Evolutionary conservation across 768 basidiomycete genomes (phyloP).

Genomic region (Dacryopinax spathularia): DNA sequence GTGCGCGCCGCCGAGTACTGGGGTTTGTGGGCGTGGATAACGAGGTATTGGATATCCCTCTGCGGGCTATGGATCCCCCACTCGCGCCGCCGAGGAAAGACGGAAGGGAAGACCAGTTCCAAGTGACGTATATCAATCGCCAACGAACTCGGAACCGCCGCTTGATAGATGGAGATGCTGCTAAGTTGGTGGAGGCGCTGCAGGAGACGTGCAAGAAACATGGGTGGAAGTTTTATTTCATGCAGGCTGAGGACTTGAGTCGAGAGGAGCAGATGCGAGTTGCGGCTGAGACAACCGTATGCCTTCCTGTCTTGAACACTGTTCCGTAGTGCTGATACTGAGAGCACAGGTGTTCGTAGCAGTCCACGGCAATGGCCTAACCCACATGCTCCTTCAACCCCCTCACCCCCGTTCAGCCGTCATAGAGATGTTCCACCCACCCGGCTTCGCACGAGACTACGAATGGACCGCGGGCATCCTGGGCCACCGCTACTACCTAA

Average conservation of each 20-base stretch:
- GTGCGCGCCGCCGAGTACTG: constrained; percentile 50
- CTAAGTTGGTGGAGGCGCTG: constrained; percentile 30
- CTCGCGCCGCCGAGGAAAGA: background rate
- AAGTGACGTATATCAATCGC: constrained; percentile 61
- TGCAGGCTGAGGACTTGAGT: constrained; percentile 48
- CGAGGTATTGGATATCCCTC: constrained; percentile 15
- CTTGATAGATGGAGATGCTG: constrained; percentile 33
- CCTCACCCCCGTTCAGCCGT: constrained; percentile 60
- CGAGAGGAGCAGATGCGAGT: constrained; percentile 63
- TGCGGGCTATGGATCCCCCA: background rate
- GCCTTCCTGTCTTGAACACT: constrained; percentile 16
- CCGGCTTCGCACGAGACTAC: constrained; percentile 74
- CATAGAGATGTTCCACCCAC: constrained; percentile 72
- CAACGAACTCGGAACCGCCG: constrained; percentile 37
- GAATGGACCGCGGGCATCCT: constrained; percentile 65
- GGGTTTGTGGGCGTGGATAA: constrained; percentile 44
- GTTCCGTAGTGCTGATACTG: background rate
- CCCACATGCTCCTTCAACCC: constrained; percentile 76
- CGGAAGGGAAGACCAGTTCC: constrained; percentile 27
- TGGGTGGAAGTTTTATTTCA: constrained; percentile 46
- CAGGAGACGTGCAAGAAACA: constrained; percentile 33
- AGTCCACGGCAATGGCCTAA: constrained; percentile 68
- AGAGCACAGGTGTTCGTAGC: constrained; percentile 45
- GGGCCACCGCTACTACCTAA: constrained; percentile 57
- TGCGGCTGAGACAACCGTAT: constrained; percentile 53